Percentiles rank a stretch among this genome's conserved stretches.
Evolutionary conservation across 2,329 filamentous ascomycete genomes (phyloP).

Genomic region (Domatiomyces catenatus): DNA sequence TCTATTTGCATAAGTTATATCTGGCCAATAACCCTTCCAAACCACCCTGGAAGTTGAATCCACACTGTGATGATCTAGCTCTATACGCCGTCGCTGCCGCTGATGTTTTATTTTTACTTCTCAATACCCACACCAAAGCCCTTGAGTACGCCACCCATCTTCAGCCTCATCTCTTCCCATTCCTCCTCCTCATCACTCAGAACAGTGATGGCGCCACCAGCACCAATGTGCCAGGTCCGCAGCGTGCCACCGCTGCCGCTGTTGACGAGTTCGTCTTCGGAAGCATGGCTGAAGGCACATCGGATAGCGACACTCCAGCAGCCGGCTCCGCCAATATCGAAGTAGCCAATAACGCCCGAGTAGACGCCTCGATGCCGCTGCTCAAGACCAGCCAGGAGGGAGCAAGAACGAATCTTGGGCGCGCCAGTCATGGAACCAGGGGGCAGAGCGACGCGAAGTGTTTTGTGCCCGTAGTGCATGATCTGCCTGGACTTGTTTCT

Average conservation of each 20-base stretch:
- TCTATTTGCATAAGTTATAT: background rate
- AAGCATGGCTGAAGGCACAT: slow-evolving; percentile 45
- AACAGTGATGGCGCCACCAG: slow-evolving; percentile 77
- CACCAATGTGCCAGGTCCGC: slow-evolving; percentile 61
- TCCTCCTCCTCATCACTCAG: slow-evolving; percentile 68
- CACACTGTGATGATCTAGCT: background rate
- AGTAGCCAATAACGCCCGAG: slow-evolving; percentile 76
- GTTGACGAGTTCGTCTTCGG: slow-evolving; percentile 16
- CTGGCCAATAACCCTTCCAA: background rate
- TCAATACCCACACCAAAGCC: slow-evolving; percentile 21
- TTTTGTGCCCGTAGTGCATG: slow-evolving; percentile 21
- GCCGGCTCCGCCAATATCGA: slow-evolving; percentile 68
- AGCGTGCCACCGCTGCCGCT: slow-evolving; percentile 4
- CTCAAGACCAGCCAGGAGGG: slow-evolving; percentile 61
- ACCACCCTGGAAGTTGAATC: background rate
- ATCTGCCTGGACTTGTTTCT: background rate
- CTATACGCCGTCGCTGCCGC: background rate
- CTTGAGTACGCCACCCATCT: slow-evolving; percentile 37
- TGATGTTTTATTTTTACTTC: background rate
- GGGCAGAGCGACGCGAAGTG: slow-evolving; percentile 62
- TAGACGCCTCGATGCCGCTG: slow-evolving; percentile 54
- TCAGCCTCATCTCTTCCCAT: slow-evolving; percentile 79
- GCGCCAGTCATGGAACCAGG: slow-evolving; percentile 95
- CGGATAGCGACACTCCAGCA: slow-evolving; percentile 89
- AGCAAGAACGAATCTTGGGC: slow-evolving; percentile 82